Conservation (phyloP, 129 eudicot species). For the Ambrosia artemisiifolia region DNA sequence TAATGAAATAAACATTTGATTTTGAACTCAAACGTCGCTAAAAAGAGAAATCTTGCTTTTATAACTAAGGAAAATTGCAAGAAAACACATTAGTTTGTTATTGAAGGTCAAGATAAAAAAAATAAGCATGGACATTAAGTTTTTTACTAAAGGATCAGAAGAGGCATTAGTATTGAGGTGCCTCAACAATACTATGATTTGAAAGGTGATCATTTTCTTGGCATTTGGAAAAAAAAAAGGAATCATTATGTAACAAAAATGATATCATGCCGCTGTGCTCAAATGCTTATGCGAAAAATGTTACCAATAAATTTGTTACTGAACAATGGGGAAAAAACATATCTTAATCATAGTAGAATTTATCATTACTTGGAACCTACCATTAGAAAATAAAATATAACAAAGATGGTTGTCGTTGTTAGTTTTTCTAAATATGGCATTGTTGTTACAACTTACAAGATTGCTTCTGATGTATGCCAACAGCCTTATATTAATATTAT, state of each 20-base stretch:
- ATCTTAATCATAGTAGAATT: no score
- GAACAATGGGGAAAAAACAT: neutral
- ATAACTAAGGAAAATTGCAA: neutral
- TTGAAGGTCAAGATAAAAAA: neutral
- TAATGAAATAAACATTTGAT: neutral
- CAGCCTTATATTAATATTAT: slow-evolving; percentile 1
- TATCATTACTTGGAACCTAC: slow-evolving; percentile 15
- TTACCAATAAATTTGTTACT: slow-evolving; percentile 6
- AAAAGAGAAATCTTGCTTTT: neutral
- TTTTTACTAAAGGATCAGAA: no score
- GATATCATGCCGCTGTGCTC: neutral
- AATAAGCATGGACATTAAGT: no score
- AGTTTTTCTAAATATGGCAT: neutral
- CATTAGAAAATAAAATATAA: neutral
- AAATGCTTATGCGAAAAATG: neutral
- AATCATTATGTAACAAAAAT: neutral
- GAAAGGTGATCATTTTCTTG: neutral
- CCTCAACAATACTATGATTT: neutral
- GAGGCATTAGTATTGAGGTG: neutral
- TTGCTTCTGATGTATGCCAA: neutral
- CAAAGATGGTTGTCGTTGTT: neutral
- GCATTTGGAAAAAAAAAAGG: neutral
- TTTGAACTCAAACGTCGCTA: no score
- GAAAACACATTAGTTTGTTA: no score
- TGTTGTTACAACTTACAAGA: neutral